Percentiles rank a stretch among this genome's conserved stretches.
Evolutionary conservation across 2,329 filamentous ascomycete species (phyloP).

Genomic region (Colletotrichum cereale): DNA sequence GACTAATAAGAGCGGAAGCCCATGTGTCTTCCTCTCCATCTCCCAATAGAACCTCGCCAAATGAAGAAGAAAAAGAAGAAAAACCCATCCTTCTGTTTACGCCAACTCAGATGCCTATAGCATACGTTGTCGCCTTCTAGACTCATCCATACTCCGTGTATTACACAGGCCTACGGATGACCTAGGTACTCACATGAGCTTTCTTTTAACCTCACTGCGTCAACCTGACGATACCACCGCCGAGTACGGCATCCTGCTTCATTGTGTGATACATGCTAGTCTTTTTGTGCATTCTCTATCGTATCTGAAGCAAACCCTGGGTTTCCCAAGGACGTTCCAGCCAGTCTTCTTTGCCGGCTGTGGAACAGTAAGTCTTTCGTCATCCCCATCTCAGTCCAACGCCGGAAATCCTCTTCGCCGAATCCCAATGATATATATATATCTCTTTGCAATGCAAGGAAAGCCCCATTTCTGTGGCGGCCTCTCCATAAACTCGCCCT

Average conservation of each 20-base stretch:
- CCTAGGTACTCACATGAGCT: background rate
- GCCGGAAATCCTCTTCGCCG: conserved; percentile 7
- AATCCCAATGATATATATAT: conserved; percentile 22
- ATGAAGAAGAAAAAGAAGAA: background rate
- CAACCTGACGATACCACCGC: background rate
- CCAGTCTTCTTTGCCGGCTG: conserved; percentile 20
- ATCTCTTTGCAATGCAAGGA: conserved; percentile 1
- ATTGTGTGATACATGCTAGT: conserved; percentile 25
- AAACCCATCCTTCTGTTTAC: background rate
- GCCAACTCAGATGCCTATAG: conserved; percentile 1
- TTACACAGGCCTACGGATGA: background rate
- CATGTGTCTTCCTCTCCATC: background rate
- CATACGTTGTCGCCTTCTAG: background rate
- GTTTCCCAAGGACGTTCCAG: conserved; percentile 6
- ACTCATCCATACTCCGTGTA: background rate
- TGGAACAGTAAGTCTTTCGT: conserved; percentile 5
- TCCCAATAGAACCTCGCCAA: background rate
- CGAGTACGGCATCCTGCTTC: background rate
- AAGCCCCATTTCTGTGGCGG: background rate
- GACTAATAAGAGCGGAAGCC: no score
- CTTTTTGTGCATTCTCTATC: conserved; percentile 41
- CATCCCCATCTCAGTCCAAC: conserved; percentile 18
- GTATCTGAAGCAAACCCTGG: conserved; percentile 15
- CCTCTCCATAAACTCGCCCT: background rate
- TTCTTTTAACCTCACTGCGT: background rate